Evolutionary conservation across 306 rosid species (phyloP), one percentile per base, ranked within the genome.

Genomic region (Lathyrus sativus): DNA sequence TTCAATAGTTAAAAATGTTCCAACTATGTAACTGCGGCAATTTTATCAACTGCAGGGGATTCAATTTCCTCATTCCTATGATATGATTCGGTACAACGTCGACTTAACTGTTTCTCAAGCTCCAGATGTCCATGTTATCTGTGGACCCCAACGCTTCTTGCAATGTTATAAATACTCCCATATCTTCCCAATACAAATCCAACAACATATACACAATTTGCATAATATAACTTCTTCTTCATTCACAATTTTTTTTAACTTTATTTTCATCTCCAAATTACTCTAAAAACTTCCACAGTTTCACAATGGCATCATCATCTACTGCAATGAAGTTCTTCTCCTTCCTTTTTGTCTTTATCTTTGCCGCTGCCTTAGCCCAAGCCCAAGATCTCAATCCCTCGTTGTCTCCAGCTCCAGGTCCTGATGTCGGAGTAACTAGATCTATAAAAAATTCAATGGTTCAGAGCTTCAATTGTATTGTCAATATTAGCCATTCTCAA

Each of bases 321-420:
- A n/a, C n/a, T n/a, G n/a, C n/a, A 12, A 28, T 76, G 71, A 83
- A 79, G 78, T 73, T 67, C 50, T 44, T 75, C 62, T 46, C 70
- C 22, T 6, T 56, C 18, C 28, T 68, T 28, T 15, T 71, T 2
- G 60, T 43, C 9, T 60, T 57, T 17, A 70, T 48, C 3, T 31
- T 85, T 33, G 65, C 80, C 67, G 68, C 65, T 9, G 61, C 53
- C 26, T 28, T 65, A 13, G 78, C 76, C 9, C 0, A 71, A 2
- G 86, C 85, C 3, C 90, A 83, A 50, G 88, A 81, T 26, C 28
- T 49, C 4, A 35, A 42, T 0, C 19, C 70, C 0, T 60, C 81
- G 0, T 35, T 33, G 42, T 55, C 84, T 0, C 75, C 84, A 1
- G 72, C 84, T 0, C 90, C 83, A 0, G 55, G n/a, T 4, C 67